A percentile compares a stretch with the other conserved stretches of the same genome.
Conservation (phyloP, 345 rosid species). For the Leavenworthia alabamica region DNA sequence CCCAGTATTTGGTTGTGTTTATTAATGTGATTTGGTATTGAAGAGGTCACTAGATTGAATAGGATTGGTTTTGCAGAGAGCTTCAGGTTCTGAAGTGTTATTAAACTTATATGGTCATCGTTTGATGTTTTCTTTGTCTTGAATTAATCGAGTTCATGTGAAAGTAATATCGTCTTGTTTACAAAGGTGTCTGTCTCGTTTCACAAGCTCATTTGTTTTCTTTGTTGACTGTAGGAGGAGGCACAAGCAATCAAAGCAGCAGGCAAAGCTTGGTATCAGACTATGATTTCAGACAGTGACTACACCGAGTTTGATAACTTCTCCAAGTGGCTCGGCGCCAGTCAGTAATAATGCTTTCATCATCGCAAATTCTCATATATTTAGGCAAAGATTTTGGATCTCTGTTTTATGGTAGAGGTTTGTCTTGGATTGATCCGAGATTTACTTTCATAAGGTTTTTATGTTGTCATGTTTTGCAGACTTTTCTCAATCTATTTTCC, state of each 20-base stretch:
- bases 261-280: constrained; percentile 88
- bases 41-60: background rate
- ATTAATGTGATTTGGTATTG: background rate
- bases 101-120: background rate
- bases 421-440: no score
- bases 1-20: background rate
- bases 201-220: background rate
- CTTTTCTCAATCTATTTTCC: background rate
- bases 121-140: background rate
- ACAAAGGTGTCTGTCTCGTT: no score
- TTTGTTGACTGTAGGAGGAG: constrained; percentile 58
- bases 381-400: constrained; percentile 25
- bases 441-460: background rate
- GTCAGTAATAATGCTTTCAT: constrained; percentile 38
- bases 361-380: constrained; percentile 1
- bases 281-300: constrained; percentile 91
- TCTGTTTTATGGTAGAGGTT: background rate
- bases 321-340: constrained; percentile 77
- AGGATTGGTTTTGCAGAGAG: background rate
- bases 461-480: constrained; percentile 11
- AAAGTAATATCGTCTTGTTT: no score
- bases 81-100: background rate
- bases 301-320: constrained; percentile 82
- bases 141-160: background rate
- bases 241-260: constrained; percentile 64